phyloP scores from a whole-genome alignment of 2,329 filamentous ascomycete genomes.

The Erysiphe pulchra region DNA sequence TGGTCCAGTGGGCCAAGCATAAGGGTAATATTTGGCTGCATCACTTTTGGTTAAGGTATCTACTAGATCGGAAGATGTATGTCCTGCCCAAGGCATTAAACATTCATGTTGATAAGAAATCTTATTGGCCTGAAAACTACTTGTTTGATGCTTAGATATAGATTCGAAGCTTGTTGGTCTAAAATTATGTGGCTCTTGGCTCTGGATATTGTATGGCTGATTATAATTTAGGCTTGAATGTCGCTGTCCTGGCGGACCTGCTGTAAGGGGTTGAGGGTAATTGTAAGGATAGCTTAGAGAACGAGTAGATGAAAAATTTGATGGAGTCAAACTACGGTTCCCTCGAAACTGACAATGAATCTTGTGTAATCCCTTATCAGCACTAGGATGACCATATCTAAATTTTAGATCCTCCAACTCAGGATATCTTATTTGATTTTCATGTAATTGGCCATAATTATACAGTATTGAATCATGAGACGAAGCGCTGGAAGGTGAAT shows the following conservation, averaged over 20 bases:
- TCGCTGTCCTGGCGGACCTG: slow-evolving; percentile 13
- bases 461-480: neutral
- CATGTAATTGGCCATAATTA: neutral
- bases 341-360: neutral
- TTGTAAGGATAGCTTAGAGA: neutral
- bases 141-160: neutral
- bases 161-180: neutral
- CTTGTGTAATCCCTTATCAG: neutral
- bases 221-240: slow-evolving; percentile 1
- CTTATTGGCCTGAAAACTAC: neutral
- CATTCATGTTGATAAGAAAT: neutral
- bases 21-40: slow-evolving; percentile 10
- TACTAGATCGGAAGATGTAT: slow-evolving; percentile 2
- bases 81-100: slow-evolving; percentile 1
- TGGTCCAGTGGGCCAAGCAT: slow-evolving; percentile 2
- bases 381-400: neutral
- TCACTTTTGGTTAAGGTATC: slow-evolving; percentile 9
- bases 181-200: neutral
- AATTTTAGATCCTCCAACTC: neutral
- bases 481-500: neutral
- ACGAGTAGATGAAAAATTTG: neutral
- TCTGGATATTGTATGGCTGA: neutral
- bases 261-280: slow-evolving; percentile 13
- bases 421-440: neutral
- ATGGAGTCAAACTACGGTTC: neutral